Evolutionary conservation across 441 rosid species (phyloP), one percentile per base, ranked within the genome.

Genomic region (Adansonia rubrostipa): DNA sequence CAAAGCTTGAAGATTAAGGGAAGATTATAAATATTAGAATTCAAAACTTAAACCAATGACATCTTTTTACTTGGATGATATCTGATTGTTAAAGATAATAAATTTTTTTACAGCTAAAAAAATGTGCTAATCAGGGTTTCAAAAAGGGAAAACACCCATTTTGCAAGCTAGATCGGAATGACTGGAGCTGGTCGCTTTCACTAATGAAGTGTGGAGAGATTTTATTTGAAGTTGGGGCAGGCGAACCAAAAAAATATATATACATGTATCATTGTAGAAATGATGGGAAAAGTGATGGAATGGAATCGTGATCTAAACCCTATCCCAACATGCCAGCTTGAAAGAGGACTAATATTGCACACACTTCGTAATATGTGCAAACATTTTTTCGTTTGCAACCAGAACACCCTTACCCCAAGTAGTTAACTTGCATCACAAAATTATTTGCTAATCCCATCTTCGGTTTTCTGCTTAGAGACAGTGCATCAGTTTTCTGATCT

Each of bases 311-410:
- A 50, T 28, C 22, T 50, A 50, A 50, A 50, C 20, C 74, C 33
- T 33, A 24, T 3, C 53, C 74, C 60, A 9, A 28, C 69, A 73
- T 73, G 74, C 77, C 81, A 78, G 81, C 81, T 65, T 73, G 66
- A 79, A 72, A 79, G 77, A 36, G 15, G 7, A 8, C 53, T 44
- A 44, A 7, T 10, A 66, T 4, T 14, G 8, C 24, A 9, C 7
- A 24, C 24, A 44, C 66, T 22, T 72, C n/a, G 77, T 42, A 15
- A 54, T 40, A 56, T 74, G 66, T 54, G 77, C 66, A 10, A 24
- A 33, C n/a, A 24, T n/a, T 6, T 64, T 19, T 24, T 54, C 6
- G 36, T 54, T 54, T 54, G 5, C 9, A 17, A 57, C 58, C 45
- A 53, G 15, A 44, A 51, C 19, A 66, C 1, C 17, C 28, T 19